Evolutionary conservation across 345 rosid genomes (phyloP), one percentile per base, ranked within the genome.

Genomic region (Erodium maritimum): DNA sequence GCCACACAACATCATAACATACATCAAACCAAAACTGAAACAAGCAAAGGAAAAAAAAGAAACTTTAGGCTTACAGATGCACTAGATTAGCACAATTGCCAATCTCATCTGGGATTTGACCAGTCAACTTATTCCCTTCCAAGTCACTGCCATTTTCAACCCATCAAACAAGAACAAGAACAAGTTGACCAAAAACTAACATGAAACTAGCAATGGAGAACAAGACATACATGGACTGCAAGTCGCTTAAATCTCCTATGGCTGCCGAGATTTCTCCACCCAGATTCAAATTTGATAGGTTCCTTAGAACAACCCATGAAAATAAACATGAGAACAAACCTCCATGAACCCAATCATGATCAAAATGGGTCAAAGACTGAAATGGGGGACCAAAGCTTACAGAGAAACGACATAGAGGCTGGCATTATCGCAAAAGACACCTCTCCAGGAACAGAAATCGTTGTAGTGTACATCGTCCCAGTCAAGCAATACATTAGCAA

Each of bases 181-280:
- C 46, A 37, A 37, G 14, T 11, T 12, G 10, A 6, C 4, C 11
- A 37, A 37, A 37, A 1, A 37, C 46, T 4, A 6, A 37, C 4
- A 6, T 5, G 46, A 3, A 37, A 37, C 46, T 5, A 5, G 46
- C 4, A 37, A 37, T 37, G 1, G 13, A 37, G 4, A 37, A 37
- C 46, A 37, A 4, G 46, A 29, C 63, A 23, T 79, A 93, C 99
- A 93, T 67, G 17, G 97, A 83, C 66, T 82, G 82, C 74, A 93
- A 61, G 63, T 82, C 78, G 63, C 60, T 63, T 62, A 93, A 71
- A 67, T 87, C 95, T 59, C 97, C 91, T 61, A 93, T 70, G 59
- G 95, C 82, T 1, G 97, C 75, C 50, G 99, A 83, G 59, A 93
- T 82, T 72, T 89, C 95, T 16, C 99, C 99, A 25, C 95, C 97